Conservation (phyloP, 2,329 filamentous ascomycete genomes). For the Fusarium denticulatum region DNA sequence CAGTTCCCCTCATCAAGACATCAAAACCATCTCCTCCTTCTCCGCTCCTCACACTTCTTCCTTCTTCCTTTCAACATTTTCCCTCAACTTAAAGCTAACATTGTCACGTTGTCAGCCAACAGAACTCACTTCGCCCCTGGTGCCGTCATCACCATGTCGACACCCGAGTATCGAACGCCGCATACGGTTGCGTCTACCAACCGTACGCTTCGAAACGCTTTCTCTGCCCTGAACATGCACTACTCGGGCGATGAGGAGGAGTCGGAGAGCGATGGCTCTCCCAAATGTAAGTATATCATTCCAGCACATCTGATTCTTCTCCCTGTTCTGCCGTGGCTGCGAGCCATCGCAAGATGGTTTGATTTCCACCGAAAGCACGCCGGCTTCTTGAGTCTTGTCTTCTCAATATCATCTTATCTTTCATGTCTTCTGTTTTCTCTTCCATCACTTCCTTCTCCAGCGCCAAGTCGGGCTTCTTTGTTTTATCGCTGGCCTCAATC, state of each 20-base stretch:
- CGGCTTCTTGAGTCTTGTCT: background rate
- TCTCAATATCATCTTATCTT: background rate
- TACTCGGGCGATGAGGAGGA: background rate
- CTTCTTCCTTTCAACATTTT: background rate
- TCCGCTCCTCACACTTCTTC: background rate
- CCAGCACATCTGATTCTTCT: background rate
- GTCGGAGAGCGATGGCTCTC: background rate
- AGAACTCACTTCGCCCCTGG: background rate
- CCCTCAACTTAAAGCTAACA: background rate
- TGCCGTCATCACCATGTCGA: slow-evolving; percentile 12
- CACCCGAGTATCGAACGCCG: slow-evolving; percentile 10
- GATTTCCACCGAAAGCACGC: background rate
- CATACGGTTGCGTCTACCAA: background rate
- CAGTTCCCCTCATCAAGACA: background rate
- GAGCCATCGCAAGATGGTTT: background rate
- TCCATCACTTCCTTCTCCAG: background rate
- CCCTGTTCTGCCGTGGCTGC: background rate
- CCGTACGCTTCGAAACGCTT: slow-evolving; percentile 15
- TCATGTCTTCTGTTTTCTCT: background rate
- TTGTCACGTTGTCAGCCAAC: background rate
- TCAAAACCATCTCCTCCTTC: background rate
- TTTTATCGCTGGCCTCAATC: background rate
- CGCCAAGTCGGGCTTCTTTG: background rate
- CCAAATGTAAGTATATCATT: slow-evolving; percentile 10
- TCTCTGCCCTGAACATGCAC: slow-evolving; percentile 1